A percentile compares a stretch with the other conserved stretches of the same genome.
phyloP scores from a whole-genome alignment of 73 alveolate species.

The Uronychia setigera region DNA sequence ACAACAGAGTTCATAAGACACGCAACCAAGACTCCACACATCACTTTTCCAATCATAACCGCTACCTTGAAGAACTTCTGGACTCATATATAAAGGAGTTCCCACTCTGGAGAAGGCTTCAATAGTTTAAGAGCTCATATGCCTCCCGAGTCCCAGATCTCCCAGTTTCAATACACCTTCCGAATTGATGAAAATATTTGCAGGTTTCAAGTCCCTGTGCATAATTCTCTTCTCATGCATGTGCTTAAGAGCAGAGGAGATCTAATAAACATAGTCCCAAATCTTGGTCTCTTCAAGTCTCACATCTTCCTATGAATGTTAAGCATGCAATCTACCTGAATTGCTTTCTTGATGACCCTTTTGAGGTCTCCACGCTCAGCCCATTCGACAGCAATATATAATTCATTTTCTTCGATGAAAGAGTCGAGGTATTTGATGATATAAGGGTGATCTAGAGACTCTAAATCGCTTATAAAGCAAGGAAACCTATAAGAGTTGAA shows the following conservation, averaged over 20 bases:
- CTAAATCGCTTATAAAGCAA: slow-evolving; percentile 13
- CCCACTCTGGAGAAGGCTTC: slow-evolving; percentile 97
- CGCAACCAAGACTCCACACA: slow-evolving; percentile 98
- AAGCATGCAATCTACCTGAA: slow-evolving; percentile 61
- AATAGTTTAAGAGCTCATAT: slow-evolving; percentile 89
- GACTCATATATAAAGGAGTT: slow-evolving; percentile 97
- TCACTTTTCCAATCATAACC: slow-evolving; percentile 98
- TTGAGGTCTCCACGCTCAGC: slow-evolving; percentile 99
- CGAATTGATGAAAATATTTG: slow-evolving; percentile 93
- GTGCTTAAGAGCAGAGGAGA: slow-evolving; percentile 93
- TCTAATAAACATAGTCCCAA: slow-evolving; percentile 69
- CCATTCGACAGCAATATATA: slow-evolving; percentile 97
- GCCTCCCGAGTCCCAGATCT: slow-evolving; percentile 97
- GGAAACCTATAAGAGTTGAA: slow-evolving; percentile 60
- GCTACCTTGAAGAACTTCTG: slow-evolving; percentile 94
- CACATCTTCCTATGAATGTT: slow-evolving; percentile 39
- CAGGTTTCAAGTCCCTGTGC: slow-evolving; percentile 99
- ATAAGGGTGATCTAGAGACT: slow-evolving; percentile 92
- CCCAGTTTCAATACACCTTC: slow-evolving; percentile 94
- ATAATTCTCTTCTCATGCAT: slow-evolving; percentile 96
- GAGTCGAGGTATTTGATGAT: slow-evolving; percentile 94
- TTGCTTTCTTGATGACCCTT: slow-evolving; percentile 79
- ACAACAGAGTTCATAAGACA: slow-evolving; percentile 91
- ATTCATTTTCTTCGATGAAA: slow-evolving; percentile 89
- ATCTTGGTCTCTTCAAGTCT: slow-evolving; percentile 44